Conservation (phyloP, 352 stramenopile genomes). For the Aphanomyces astaci region DNA sequence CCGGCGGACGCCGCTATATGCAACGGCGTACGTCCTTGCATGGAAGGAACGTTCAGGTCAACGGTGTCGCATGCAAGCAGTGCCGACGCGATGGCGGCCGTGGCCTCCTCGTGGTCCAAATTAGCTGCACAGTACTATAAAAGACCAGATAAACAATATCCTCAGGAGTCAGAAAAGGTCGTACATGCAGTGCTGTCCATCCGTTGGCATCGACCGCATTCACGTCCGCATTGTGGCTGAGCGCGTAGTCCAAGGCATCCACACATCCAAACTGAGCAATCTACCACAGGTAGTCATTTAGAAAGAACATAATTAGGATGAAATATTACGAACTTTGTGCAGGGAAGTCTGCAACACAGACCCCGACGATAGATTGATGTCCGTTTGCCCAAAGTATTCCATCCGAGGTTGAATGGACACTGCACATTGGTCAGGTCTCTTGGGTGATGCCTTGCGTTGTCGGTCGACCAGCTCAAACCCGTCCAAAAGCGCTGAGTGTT, state of each 20-base stretch:
- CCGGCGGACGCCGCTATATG: background rate
- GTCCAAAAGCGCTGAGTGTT: background rate
- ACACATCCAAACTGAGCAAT: background rate
- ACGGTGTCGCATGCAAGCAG: background rate
- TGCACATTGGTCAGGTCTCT: background rate
- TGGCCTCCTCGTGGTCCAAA: background rate
- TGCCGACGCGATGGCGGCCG: background rate
- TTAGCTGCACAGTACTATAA: conserved; percentile 1
- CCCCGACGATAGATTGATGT: background rate
- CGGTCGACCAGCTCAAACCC: conserved; percentile 2
- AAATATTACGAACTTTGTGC: background rate
- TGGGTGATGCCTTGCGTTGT: background rate
- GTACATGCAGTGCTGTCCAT: conserved; percentile 13
- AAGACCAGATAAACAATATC: background rate
- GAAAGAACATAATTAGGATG: background rate
- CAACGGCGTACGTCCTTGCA: background rate
- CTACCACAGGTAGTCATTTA: background rate
- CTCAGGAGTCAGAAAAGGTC: background rate
- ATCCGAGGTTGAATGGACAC: background rate
- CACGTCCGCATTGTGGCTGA: background rate
- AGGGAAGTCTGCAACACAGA: background rate
- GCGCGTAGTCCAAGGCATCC: background rate
- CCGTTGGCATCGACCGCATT: conserved; percentile 3
- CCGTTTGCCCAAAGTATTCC: background rate
- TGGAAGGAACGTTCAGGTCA: background rate